These are phyloP conservation scores for Colletotrichum siamense DNA, from an alignment of 2,329 filamentous ascomycete species.

Conservation along the genomic window DNA sequence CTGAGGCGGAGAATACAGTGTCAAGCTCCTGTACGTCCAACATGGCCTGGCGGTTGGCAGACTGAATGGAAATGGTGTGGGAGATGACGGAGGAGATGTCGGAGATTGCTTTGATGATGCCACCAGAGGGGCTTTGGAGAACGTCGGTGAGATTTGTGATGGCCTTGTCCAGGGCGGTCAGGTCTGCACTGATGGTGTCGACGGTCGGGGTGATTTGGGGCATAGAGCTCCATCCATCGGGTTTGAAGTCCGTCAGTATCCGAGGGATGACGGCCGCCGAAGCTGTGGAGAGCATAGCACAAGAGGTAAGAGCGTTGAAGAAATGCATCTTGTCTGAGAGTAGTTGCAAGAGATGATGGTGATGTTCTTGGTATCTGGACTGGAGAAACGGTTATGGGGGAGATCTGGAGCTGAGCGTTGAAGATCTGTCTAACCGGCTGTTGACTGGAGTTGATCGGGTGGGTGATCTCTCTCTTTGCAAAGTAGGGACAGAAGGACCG, in stretches of 20 bases:
- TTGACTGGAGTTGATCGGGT: not conserved
- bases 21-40: not conserved
- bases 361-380: not conserved
- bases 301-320: not conserved
- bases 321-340: not conserved
- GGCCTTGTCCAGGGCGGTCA: not conserved
- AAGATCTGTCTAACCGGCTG: not conserved
- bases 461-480: not conserved
- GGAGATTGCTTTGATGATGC: not conserved
- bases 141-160: not conserved
- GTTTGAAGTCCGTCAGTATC: not conserved
- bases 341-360: not conserved
- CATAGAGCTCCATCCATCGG: not conserved
- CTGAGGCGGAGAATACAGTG: not conserved
- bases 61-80: not conserved
- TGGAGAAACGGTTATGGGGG: not conserved
- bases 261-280: not conserved
- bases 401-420: not conserved
- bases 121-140: not conserved
- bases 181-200: not conserved
- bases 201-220: not conserved
- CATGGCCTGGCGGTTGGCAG: not conserved
- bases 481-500: not conserved
- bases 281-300: not conserved
- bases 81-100: not conserved